Base-by-base conservation (phyloP, 2,329 filamentous ascomycete species). In the Teratosphaeria viscida region DNA sequence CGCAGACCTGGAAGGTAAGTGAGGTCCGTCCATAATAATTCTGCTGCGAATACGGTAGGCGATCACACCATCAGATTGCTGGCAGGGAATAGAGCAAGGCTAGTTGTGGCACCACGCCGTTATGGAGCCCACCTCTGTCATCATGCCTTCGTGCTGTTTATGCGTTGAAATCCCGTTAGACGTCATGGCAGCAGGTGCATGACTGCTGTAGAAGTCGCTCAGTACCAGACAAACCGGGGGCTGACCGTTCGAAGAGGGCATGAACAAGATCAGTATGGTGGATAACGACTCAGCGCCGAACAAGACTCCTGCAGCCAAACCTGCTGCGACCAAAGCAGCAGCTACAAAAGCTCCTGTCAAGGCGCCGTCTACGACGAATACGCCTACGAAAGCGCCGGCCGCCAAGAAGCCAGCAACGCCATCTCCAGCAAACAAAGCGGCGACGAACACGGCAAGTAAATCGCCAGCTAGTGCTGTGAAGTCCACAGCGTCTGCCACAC, bases 211-310 rank as follows among this genome's bases (percentile, higher is more conserved):
- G 8, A 2, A 14, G 10, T 6, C 54, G 39, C 60, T 59, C n/a
- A n/a, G 11, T 2, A 3, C 14, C 2, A n/a, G 14, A 32, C 26
- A 29, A 60, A 7, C 29, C 47, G n/a, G 53, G 57, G 27, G n/a
- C 34, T n/a, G 26, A 37, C 5, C 27, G 5, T 23, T 12, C 57
- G 59, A 23, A 68, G 68, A 61, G 54, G 64, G 68, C 54, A 65
- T 70, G 60, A 60, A 63, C 23, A 68, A 68, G 58, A 72, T 72
- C 64, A 69, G 58, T 53, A 70, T 72, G 67, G 67, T 71, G 37
- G 69, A 72, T 65, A 71, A 70, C 61, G 70, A 71, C 49, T 35
- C 62, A 3, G 57, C 64, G 1, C 43, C 43, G 19, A 66, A 67
- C 58, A 65, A 64, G 58, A 55, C 57, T 19, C 59, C 62, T 37